Conservation (phyloP, 257 asterid genomes). For the Salvia miltiorrhiza region DNA sequence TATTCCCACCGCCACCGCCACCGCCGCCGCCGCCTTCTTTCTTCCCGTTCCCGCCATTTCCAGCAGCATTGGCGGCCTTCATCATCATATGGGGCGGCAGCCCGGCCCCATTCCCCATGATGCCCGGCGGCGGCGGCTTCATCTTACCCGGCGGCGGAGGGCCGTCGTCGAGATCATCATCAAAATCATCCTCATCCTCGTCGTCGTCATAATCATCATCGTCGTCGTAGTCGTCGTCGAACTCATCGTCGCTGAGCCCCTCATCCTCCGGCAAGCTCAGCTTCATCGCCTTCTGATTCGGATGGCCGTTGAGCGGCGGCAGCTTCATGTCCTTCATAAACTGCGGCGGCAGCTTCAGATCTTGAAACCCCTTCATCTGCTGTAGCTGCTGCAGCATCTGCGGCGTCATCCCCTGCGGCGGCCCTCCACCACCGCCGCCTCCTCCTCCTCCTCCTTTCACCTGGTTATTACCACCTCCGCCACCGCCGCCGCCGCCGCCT, state of each 20-base stretch:
- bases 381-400: slow-evolving; percentile 40
- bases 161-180: slow-evolving; percentile 40
- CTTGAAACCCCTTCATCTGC: slow-evolving; percentile 51
- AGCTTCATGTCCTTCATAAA: slow-evolving; percentile 43
- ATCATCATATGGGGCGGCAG: slow-evolving; percentile 41
- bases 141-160: slow-evolving; percentile 38
- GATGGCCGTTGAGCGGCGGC: slow-evolving; percentile 21
- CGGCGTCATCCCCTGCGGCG: slow-evolving; percentile 22
- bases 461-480: slow-evolving; percentile 31
- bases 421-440: slow-evolving; percentile 13
- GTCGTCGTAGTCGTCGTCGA: slow-evolving; percentile 25
- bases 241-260: slow-evolving; percentile 39
- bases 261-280: slow-evolving; percentile 46
- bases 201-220: slow-evolving; percentile 27
- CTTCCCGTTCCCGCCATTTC: slow-evolving; percentile 23
- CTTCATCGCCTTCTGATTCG: slow-evolving; percentile 31
- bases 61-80: slow-evolving; percentile 35
- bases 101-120: slow-evolving; percentile 41
- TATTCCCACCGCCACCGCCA: slow-evolving; percentile 25
- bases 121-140: slow-evolving; percentile 38
- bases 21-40: slow-evolving; percentile 33
- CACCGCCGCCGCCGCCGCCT: slow-evolving; percentile 18
- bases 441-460: slow-evolving; percentile 18
- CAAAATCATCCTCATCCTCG: slow-evolving; percentile 23
- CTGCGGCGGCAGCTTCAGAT: slow-evolving; percentile 55